phyloP scores from a whole-genome alignment of 192 early-diverging fungal genomes.

The Ambispora gerdemannii region DNA sequence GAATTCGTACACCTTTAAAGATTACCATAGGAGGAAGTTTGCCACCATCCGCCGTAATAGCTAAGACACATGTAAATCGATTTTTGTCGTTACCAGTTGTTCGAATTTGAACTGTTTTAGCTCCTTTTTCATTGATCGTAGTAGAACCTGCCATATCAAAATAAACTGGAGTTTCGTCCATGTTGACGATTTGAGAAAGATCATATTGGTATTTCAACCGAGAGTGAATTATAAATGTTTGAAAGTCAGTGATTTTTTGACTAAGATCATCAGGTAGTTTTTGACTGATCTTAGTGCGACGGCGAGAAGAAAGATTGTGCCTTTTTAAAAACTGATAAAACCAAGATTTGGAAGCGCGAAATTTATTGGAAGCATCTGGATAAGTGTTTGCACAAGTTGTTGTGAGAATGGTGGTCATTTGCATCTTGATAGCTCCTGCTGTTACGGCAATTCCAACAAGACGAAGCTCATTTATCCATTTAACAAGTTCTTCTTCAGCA shows the following conservation, averaged over 20 bases:
- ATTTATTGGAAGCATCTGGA: not conserved
- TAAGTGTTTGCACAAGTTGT: not conserved
- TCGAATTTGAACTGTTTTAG: conserved; percentile 15
- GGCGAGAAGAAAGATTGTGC: not conserved
- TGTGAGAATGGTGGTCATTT: not conserved
- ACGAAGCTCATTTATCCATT: conserved; percentile 1
- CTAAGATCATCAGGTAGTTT: conserved; percentile 4
- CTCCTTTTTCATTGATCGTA: not conserved
- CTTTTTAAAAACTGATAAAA: not conserved
- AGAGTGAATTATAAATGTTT: not conserved
- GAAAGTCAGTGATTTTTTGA: not conserved
- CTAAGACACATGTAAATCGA: conserved; percentile 4
- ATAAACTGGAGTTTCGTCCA: conserved; percentile 2
- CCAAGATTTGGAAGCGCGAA: not conserved
- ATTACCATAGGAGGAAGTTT: no score
- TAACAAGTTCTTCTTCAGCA: not conserved
- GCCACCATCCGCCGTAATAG: no score
- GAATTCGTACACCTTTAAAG: no score
- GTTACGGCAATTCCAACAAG: not conserved
- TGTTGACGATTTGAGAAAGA: not conserved
- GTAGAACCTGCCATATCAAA: not conserved
- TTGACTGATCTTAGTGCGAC: not conserved
- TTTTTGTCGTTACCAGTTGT: conserved; percentile 11
- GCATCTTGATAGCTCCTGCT: not conserved
- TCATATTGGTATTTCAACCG: not conserved